These are phyloP conservation scores for Geotrichum aggregatum DNA, from an alignment of 1,139 yeast species.

Conservation along the genomic window DNA sequence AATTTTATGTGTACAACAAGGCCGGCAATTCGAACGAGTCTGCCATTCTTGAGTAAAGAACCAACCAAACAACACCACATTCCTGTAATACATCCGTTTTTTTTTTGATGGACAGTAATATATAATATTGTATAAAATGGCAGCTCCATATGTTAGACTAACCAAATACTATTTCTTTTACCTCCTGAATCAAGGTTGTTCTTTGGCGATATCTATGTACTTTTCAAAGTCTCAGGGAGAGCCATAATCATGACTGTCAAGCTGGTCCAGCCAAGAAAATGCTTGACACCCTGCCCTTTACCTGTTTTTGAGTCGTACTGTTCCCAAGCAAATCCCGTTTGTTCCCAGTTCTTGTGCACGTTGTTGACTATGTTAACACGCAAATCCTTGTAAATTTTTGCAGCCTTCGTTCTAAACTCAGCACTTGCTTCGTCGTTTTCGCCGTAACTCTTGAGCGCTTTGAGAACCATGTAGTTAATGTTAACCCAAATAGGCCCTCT, in stretches of 20 bases:
- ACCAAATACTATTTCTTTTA: too few species aligned
- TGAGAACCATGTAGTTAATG: conserved; percentile 77
- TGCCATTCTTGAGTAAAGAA: conserved; percentile 14
- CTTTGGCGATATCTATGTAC: too few species aligned
- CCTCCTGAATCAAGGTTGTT: too few species aligned
- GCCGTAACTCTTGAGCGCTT: conserved; percentile 58
- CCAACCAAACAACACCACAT: too few species aligned
- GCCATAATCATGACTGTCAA: conserved; percentile 75
- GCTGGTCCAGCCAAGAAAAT: conserved; percentile 93
- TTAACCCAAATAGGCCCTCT: conserved; percentile 92
- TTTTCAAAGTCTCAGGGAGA: conserved; percentile 54
- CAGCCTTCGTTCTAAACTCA: conserved; percentile 38
- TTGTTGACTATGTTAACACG: conserved; percentile 66
- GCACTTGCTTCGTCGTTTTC: conserved; percentile 25
- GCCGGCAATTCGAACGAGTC: conserved; percentile 2
- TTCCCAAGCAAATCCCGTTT: conserved; percentile 85
- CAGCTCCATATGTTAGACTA: too few species aligned
- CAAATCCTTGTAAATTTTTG: conserved; percentile 52
- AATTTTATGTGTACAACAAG: conserved; percentile 56
- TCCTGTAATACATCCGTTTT: not conserved
- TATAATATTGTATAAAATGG: too few species aligned
- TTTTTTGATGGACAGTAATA: too few species aligned
- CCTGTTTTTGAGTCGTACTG: conserved; percentile 82
- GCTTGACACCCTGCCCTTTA: conserved; percentile 73
- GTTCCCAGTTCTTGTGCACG: conserved; percentile 61